phyloP scores from a whole-genome alignment of 1,139 yeast genomes.

The Entelexis paramagnoliae region DNA sequence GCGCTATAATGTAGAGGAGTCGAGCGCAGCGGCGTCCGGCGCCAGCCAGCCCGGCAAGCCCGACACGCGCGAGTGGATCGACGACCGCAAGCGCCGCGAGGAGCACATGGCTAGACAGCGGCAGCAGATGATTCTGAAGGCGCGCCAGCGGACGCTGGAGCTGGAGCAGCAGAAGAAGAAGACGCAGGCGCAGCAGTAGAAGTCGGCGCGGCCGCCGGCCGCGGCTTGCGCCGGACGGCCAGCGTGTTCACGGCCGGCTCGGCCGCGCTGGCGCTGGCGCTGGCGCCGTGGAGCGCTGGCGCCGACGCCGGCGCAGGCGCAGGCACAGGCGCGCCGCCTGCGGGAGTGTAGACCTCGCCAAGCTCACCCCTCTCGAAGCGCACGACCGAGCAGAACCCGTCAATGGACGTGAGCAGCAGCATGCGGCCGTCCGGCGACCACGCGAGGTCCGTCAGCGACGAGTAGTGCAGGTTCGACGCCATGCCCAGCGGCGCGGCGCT shows the following conservation, averaged over 20 bases:
- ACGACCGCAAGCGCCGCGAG: slow-evolving; percentile 35
- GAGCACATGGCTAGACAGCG: slow-evolving; percentile 39
- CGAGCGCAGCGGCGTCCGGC: neutral
- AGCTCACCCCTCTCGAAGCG: slow-evolving; percentile 43
- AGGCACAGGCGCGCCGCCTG: too few relatives aligned
- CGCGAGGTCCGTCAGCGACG: slow-evolving; percentile 73
- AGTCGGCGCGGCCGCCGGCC: neutral
- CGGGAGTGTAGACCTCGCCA: slow-evolving; percentile 42
- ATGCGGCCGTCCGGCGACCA: slow-evolving; percentile 77
- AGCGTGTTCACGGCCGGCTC: neutral
- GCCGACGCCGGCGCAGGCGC: too few relatives aligned
- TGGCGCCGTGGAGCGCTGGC: neutral
- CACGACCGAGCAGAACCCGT: slow-evolving; percentile 78
- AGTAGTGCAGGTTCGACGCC: slow-evolving; percentile 72
- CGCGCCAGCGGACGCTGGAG: slow-evolving; percentile 32
- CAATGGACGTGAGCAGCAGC: slow-evolving; percentile 74
- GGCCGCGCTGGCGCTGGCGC: neutral
- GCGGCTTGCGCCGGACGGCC: neutral
- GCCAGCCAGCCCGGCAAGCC: slow-evolving; percentile 20
- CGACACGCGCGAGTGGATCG: slow-evolving; percentile 31
- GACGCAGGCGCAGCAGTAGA: neutral
- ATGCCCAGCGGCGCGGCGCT: slow-evolving; percentile 56
- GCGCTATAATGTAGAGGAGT: slow-evolving; percentile 26
- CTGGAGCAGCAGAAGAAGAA: slow-evolving; percentile 11
- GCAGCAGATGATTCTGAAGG: slow-evolving; percentile 42